Percentiles rank a stretch among this genome's conserved stretches.
These are phyloP conservation scores for Ilyonectria mors-panacis DNA, from an alignment of 2,329 filamentous ascomycete species.

Conservation along the genomic window DNA sequence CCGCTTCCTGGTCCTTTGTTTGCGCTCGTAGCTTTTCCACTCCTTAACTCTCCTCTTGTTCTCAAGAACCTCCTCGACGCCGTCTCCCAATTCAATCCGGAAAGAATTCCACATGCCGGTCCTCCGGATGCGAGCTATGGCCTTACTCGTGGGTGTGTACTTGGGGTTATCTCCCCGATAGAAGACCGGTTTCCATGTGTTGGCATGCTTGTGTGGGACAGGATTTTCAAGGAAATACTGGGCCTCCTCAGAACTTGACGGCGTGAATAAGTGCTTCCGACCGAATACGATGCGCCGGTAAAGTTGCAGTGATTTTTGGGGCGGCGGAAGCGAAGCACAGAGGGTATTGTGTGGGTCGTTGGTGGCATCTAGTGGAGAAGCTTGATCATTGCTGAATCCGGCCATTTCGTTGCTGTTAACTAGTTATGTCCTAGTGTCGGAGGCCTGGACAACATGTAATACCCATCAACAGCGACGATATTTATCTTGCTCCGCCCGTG, in stretches of 20 bases:
- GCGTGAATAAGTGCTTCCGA: conserved; percentile 33
- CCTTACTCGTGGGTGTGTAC: conserved; percentile 26
- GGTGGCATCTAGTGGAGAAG: not conserved
- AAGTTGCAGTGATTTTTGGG: conserved; percentile 23
- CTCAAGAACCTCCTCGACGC: conserved; percentile 29
- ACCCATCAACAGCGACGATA: not conserved
- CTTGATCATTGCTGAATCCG: not conserved
- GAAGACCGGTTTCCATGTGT: conserved; percentile 35
- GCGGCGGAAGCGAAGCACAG: not conserved
- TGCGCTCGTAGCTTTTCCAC: conserved; percentile 2
- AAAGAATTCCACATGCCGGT: conserved; percentile 38
- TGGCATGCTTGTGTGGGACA: conserved; percentile 34
- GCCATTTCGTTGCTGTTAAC: not conserved
- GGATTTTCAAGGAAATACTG: conserved; percentile 36
- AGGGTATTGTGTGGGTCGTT: not conserved
- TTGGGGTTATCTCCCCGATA: conserved; percentile 40
- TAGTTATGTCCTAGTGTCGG: too few species aligned
- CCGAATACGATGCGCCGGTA: conserved; percentile 30
- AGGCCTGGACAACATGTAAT: too few species aligned
- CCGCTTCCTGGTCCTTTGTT: conserved; percentile 21
- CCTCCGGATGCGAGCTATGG: conserved; percentile 26
- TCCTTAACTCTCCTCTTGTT: conserved; percentile 27
- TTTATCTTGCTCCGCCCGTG: not conserved
- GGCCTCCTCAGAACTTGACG: conserved; percentile 5
- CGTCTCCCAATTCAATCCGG: conserved; percentile 33